Evolutionary conservation across 495 filamentous ascomycete species (phyloP).

Genomic region (Copromyces sp.): DNA sequence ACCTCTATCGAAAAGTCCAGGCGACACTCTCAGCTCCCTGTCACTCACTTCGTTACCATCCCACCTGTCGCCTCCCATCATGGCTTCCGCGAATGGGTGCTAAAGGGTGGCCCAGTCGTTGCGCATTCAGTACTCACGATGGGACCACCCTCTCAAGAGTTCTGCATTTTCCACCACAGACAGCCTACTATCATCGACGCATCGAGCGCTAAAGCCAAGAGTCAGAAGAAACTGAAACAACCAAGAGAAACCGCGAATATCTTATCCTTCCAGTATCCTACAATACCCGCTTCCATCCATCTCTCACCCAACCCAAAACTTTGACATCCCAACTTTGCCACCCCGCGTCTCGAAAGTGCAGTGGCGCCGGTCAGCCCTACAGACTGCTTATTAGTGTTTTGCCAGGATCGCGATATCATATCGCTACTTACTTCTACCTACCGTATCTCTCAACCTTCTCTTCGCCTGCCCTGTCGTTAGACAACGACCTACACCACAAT

Average conservation of each 20-base stretch:
- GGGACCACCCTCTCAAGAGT: conserved; percentile 39
- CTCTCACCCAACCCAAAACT: background rate
- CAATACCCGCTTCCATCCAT: background rate
- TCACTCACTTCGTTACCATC: conserved; percentile 1
- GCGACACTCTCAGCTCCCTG: background rate
- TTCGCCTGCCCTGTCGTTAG: background rate
- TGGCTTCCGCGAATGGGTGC: conserved; percentile 37
- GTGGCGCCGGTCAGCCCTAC: background rate
- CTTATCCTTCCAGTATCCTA: background rate
- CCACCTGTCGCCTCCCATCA: conserved; percentile 16
- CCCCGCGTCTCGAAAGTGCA: background rate
- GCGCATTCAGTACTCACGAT: conserved; percentile 31
- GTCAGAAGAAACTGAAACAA: background rate
- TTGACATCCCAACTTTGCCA: background rate
- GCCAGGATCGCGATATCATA: background rate
- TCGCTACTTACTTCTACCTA: background rate
- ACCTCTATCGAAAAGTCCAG: background rate
- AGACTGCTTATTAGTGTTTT: background rate
- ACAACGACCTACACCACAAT: conserved; percentile 13
- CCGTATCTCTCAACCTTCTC: background rate
- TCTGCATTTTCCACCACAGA: conserved; percentile 13
- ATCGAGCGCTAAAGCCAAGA: conserved; percentile 8
- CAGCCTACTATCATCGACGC: conserved; percentile 11
- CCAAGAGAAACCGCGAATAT: conserved; percentile 4
- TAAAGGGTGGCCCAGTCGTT: conserved; percentile 41